phyloP scores from a whole-genome alignment of 331 rosid species.

The Arachis monticola region DNA sequence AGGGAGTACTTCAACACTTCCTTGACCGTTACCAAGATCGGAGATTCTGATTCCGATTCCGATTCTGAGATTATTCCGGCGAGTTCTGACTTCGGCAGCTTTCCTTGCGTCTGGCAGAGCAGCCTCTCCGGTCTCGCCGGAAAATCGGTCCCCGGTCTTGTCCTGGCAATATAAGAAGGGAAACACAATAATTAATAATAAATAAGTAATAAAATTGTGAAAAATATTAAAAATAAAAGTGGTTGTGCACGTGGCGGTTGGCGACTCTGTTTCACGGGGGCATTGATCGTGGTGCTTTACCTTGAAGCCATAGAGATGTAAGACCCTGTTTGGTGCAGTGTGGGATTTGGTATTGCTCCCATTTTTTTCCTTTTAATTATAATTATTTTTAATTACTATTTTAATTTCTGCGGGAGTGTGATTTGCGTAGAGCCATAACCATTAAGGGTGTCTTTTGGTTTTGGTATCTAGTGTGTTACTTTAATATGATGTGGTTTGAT shows the following conservation, averaged over 20 bases:
- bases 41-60: not conserved
- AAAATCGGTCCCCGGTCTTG: slow-evolving; percentile 90
- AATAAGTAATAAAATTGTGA: not conserved
- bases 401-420: not conserved
- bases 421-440: slow-evolving; percentile 38
- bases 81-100: slow-evolving; percentile 28
- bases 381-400: not conserved
- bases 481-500: slow-evolving; percentile 27
- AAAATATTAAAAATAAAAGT: slow-evolving; percentile 32
- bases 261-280: slow-evolving; percentile 15
- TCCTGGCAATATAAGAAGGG: slow-evolving; percentile 68
- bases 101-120: slow-evolving; percentile 84
- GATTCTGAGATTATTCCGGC: slow-evolving; percentile 33
- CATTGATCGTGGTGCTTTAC: no score
- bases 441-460: slow-evolving; percentile 36
- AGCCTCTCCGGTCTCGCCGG: slow-evolving; percentile 71
- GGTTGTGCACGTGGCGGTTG: slow-evolving; percentile 36
- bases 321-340: slow-evolving; percentile 17
- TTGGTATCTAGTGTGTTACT: slow-evolving; percentile 33
- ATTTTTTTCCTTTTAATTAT: not conserved
- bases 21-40: slow-evolving; percentile 81
- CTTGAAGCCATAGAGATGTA: slow-evolving; percentile 44
- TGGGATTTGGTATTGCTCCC: not conserved
- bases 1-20: slow-evolving; percentile 88
- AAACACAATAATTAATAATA: not conserved